Base-by-base conservation (phyloP, 805 yeast genomes). In the Suhomyces sp. region DNA sequence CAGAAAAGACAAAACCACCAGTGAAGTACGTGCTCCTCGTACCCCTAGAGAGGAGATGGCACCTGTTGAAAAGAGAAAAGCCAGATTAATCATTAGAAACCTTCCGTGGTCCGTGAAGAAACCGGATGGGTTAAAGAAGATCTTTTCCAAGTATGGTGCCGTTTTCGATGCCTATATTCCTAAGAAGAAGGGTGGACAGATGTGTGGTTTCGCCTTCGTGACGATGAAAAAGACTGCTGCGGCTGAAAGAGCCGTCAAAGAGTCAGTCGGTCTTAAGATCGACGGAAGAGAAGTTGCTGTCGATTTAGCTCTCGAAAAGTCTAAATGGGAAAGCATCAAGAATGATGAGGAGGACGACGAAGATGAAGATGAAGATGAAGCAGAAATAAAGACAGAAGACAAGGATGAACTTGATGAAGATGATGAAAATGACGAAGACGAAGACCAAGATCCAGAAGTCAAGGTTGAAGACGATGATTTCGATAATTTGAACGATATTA, bases 131-230 rank as follows among this genome's bases (percentile, higher is more conserved):
- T 69, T 93, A 51, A 80, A 75, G 52, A 80, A 80, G 48, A 53
- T 79, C 6, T 93, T 93, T 54, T 63, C 72, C 38, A 79, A 78
- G 51, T 93, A 67, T 55, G 98, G 98, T 33, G 81, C 84, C 19
- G 96, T 93, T 22, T 78, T 77, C 17, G 96, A 88, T 53, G 95
- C 91, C 0, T 78, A 79, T 47, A 87, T 93, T 47, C 98, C 98
- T 30, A 78, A 86, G 51, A 87, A 85, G 53, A 72, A 76, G 31
- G 95, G 88, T 32, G 96, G 96, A 11, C 81, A 77, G 56, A 84
- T 93, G 93, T 68, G 83, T 41, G 98, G 98, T 8, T 93, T 91
- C 73, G 98, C 88, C 0, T 93, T 93, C 59, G 88, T 93, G 7
- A 83, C 93, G 1, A 84, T 93, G 95, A 79, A 79, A 53, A 86